Base-by-base conservation (phyloP, 2,329 filamentous ascomycete species). In the Didymella pomorum region DNA sequence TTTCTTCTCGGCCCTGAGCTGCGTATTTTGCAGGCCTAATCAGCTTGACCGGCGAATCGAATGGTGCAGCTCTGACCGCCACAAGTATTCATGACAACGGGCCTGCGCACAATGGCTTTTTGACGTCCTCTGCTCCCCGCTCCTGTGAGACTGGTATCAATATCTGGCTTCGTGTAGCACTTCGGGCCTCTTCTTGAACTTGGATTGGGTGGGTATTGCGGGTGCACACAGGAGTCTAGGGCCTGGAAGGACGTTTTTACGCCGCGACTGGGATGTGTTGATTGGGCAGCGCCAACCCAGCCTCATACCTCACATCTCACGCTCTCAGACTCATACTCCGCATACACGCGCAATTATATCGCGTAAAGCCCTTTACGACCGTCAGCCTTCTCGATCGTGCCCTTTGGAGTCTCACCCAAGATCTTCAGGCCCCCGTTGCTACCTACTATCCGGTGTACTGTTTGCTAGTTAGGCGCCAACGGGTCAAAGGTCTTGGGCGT, bases 401-500 rank as follows among this genome's bases (percentile, higher is more conserved):
- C 69, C 61, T 66, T 45, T 55, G 57, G 61, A 68, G 67, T 62
- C 64, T 65, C 66, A 61, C 41, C 42, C 35, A 18, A 11, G 20
- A 16, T 23, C 35, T 20, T 41, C 18, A 35, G 42, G 41, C 42
- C 31, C 33, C 58, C 58, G 56, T 51, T 64, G 66, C 56, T 53
- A 31, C 56, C 56, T 41, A 44, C 42, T 21, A 10, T 55, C 53
- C 33, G 49, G 37, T 46, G 45, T 46, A 26, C 45, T 47, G 52
- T 45, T 60, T 58, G 52, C 49, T 43, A 50, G 62, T 66, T 64
- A 68, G 68, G 68, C 68, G 63, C 64, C 68, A 71, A 63, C 65
- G 33, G 58, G 56, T 25, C 60, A 61, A 66, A 60, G 64, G 56
- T 62, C 69, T 72, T 71, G 70, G 70, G 69, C 67, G 58, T 69